Base-by-base conservation (phyloP, 1,139 yeast genomes). In the Suhomyces kunorum region DNA sequence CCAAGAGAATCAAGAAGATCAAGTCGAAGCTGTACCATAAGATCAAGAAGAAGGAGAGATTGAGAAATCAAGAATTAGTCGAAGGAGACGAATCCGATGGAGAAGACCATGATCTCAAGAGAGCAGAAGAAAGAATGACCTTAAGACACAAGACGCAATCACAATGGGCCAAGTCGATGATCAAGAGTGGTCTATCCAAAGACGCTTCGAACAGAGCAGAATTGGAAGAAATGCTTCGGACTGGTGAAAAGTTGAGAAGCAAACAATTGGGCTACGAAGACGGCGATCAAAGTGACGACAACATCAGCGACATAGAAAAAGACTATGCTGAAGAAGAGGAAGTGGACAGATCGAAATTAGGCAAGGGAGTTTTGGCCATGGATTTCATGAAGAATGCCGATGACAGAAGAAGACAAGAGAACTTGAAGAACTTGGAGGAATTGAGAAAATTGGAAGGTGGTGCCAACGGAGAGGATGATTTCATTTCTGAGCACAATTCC, bases 111-210 rank as follows among this genome's bases (percentile, higher is more conserved):
- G 88, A 83, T 51, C 64, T 76, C 53, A 76, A 75, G 48, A 76
- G 98, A 46, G 98, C 98, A 1, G 78, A 80, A 50, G 98, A 92
- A 63, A 79, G 98, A 64, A 94, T 94, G 95, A 73, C 87, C 5
- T 72, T 89, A 51, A 86, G 87, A 56, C 98, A 90, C 67, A 89
- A 87, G 60, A 87, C 90, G 32, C 87, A 86, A 40, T 80, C 88
- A 6, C 80, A 81, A 57, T 90, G 98, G 97, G 97, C 98, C 12
- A 82, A 82, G 60, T 80, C 87, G 34, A 82, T 90, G 90, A 81
- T 90, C 39, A 85, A 83, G 52, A 87, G 90, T 54, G 98, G 97
- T 8, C 76, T 90, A 70, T 78, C 94, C 31, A 90, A 90, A 57
- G 98, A 90, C 59, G 80, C 83, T 25, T 81, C 79, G 24, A 86